Evolutionary conservation across 73 alveolate species (phyloP).

Genomic region (Tetrahymena malaccensis): DNA sequence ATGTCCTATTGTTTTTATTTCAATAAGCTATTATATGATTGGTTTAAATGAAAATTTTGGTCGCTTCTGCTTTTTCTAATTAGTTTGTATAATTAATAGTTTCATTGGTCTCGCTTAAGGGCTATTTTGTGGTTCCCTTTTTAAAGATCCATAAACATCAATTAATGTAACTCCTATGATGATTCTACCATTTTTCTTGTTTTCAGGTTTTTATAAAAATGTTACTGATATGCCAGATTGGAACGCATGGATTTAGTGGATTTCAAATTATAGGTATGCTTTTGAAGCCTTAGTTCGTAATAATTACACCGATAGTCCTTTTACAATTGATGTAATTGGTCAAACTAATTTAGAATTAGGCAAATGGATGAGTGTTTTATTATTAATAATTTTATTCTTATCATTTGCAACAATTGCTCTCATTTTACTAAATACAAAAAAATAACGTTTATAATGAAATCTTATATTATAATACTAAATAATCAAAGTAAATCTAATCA

Average conservation of each 20-base stretch:
- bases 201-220: conserved; percentile 62
- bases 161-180: conserved; percentile 24
- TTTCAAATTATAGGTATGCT: conserved; percentile 54
- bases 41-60: neutral
- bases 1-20: neutral
- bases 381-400: too few species aligned
- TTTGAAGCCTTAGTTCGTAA: conserved; percentile 47
- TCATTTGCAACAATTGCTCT: neutral
- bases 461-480: too few species aligned
- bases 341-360: neutral
- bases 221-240: conserved; percentile 31
- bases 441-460: neutral
- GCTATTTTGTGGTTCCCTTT: conserved; percentile 34
- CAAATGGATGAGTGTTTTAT: neutral
- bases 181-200: conserved; percentile 47
- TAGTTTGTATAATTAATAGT: neutral
- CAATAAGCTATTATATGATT: neutral
- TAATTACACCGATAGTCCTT: conserved; percentile 15
- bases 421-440: neutral
- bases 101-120: conserved; percentile 1
- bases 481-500: too few species aligned
- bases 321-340: neutral
- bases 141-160: conserved; percentile 36
- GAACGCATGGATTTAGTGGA: conserved; percentile 54
- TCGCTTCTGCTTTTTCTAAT: neutral